These are phyloP conservation scores for Talaromyces nanjingensis DNA, from an alignment of 495 filamentous ascomycete genomes.

Conservation along the genomic window DNA sequence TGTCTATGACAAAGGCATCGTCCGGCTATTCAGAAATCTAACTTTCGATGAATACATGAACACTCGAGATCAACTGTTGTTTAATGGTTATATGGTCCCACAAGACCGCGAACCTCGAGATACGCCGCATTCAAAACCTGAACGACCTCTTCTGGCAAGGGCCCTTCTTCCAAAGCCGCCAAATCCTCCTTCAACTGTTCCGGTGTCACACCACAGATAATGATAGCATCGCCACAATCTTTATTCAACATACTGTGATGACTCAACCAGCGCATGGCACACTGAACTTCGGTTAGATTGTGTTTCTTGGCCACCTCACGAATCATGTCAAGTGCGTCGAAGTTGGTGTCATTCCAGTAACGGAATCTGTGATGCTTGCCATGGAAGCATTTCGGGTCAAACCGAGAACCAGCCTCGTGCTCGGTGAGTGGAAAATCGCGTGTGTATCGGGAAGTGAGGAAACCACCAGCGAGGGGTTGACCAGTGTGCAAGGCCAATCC, in stretches of 20 bases:
- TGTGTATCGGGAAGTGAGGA: slow-evolving; percentile 25
- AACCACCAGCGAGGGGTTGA: slow-evolving; percentile 46
- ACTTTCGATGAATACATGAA: neutral
- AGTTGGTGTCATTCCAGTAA: slow-evolving; percentile 41
- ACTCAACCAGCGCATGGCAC: slow-evolving; percentile 40
- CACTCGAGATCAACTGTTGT: neutral
- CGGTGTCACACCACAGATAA: slow-evolving; percentile 46
- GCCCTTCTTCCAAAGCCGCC: slow-evolving; percentile 46
- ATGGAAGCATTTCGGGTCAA: slow-evolving; percentile 33
- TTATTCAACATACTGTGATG: slow-evolving; percentile 35
- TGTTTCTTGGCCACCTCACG: slow-evolving; percentile 35
- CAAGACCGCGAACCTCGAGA: neutral
- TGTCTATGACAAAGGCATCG: no score
- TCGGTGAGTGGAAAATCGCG: slow-evolving; percentile 17
- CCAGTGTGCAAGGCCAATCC: slow-evolving; percentile 43
- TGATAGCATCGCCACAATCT: slow-evolving; percentile 40
- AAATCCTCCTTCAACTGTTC: slow-evolving; percentile 47
- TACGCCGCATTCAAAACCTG: slow-evolving; percentile 44
- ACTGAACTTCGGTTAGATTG: slow-evolving; percentile 34
- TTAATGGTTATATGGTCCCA: neutral
- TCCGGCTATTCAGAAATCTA: no score
- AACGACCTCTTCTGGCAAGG: slow-evolving; percentile 46
- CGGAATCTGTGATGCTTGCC: slow-evolving; percentile 29
- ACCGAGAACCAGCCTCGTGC: slow-evolving; percentile 35
- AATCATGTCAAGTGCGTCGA: slow-evolving; percentile 40